Evolutionary conservation across 805 yeast genomes (phyloP).

Genomic region (Candida insectorum): DNA sequence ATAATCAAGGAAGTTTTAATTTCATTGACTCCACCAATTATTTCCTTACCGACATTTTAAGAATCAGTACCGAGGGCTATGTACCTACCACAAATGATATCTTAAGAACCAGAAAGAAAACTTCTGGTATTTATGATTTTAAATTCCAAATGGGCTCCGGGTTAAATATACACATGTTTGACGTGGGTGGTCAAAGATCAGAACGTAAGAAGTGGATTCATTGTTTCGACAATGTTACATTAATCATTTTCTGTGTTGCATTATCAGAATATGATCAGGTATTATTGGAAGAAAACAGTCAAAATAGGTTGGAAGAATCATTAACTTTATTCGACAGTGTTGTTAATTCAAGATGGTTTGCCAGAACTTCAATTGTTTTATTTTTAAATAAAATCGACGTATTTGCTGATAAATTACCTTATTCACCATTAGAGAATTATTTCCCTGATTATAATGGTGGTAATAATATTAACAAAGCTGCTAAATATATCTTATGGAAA

Average conservation of each 20-base stretch:
- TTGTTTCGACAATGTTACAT: constrained; percentile 89
- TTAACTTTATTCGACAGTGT: constrained; percentile 84
- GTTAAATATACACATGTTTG: constrained; percentile 48
- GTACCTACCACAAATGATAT: constrained; percentile 76
- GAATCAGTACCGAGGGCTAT: constrained; percentile 60
- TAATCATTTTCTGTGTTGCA: constrained; percentile 88
- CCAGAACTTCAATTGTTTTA: constrained; percentile 78
- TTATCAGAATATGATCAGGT: constrained; percentile 88
- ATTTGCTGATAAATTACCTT: constrained; percentile 78
- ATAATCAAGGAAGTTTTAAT: constrained; percentile 68
- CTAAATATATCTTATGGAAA: constrained; percentile 87
- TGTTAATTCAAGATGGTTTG: constrained; percentile 90
- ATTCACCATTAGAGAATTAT: constrained; percentile 74
- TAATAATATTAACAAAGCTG: constrained; percentile 83
- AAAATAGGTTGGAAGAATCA: constrained; percentile 78
- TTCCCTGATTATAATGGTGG: constrained; percentile 94
- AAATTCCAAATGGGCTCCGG: constrained; percentile 67
- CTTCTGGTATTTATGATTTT: constrained; percentile 88
- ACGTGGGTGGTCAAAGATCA: constrained; percentile 94
- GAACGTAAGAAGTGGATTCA: constrained; percentile 98
- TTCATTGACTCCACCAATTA: constrained; percentile 82
- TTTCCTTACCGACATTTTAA: constrained; percentile 62
- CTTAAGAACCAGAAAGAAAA: constrained; percentile 82
- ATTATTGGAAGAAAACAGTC: constrained; percentile 70
- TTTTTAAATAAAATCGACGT: constrained; percentile 89